Percentiles rank a stretch among this genome's conserved stretches.
Conservation (phyloP, 2,329 filamentous ascomycete genomes). For the Aspergillus quadricinctus region DNA sequence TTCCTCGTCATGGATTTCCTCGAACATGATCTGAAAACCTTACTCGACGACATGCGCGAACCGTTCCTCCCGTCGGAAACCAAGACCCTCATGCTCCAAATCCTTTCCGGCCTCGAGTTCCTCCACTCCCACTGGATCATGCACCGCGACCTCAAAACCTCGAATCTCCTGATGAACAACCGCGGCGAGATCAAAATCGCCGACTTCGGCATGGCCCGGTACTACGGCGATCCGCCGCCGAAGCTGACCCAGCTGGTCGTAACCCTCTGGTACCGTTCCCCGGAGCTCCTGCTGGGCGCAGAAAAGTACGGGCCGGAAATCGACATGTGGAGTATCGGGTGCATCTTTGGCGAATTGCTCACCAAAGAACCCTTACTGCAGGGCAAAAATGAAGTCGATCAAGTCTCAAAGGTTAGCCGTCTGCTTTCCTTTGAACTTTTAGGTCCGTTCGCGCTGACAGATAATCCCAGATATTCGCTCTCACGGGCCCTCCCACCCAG, state of each 20-base stretch:
- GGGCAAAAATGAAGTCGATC: slow-evolving; percentile 88
- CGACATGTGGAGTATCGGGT: slow-evolving; percentile 95
- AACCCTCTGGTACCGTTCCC: slow-evolving; percentile 93
- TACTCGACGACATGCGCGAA: slow-evolving; percentile 90
- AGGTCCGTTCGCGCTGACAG: slow-evolving; percentile 1
- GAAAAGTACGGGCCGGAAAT: slow-evolving; percentile 69
- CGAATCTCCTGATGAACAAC: slow-evolving; percentile 92
- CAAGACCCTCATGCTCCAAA: slow-evolving; percentile 82
- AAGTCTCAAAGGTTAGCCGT: slow-evolving; percentile 61
- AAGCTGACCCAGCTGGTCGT: slow-evolving; percentile 90
- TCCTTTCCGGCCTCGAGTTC: slow-evolving; percentile 74
- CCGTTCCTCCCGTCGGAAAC: slow-evolving; percentile 89
- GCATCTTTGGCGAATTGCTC: slow-evolving; percentile 89
- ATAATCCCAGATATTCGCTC: slow-evolving; percentile 64
- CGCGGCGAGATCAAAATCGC: slow-evolving; percentile 91
- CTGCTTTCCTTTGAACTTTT: not conserved
- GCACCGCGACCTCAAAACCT: slow-evolving; percentile 89
- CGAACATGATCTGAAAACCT: slow-evolving; percentile 91
- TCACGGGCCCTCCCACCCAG: slow-evolving; percentile 81
- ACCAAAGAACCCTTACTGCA: slow-evolving; percentile 77
- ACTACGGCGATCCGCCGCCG: slow-evolving; percentile 71
- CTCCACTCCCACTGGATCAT: slow-evolving; percentile 88
- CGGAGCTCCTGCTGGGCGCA: slow-evolving; percentile 81
- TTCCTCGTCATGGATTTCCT: slow-evolving; percentile 96
- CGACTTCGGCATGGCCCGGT: slow-evolving; percentile 96